Percentiles rank a stretch among this genome's conserved stretches.
Evolutionary conservation across 1,284 basidiomycete species (phyloP).

Genomic region (Erythrobasidium hasegawianum): DNA sequence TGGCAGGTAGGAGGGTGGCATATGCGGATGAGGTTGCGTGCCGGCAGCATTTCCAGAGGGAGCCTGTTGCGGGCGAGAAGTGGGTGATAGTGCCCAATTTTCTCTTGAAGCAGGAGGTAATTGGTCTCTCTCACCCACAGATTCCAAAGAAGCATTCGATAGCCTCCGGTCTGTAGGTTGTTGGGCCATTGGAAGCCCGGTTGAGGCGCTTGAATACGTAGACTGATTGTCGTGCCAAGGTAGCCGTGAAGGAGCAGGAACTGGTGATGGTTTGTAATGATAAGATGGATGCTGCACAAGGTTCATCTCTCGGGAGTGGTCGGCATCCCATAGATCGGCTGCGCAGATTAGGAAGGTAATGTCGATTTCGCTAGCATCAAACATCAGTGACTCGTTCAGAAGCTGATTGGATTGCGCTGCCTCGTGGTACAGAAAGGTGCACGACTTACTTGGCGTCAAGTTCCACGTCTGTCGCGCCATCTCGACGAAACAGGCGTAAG

Average conservation of each 20-base stretch:
- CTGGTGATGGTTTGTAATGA: constrained; percentile 8
- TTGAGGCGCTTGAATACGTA: not conserved
- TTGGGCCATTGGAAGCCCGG: not conserved
- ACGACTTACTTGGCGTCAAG: constrained; percentile 15
- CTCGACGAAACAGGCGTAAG: not conserved
- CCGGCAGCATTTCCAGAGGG: no score
- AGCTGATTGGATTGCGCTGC: not conserved
- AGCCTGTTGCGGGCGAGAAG: not conserved
- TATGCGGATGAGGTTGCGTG: no score
- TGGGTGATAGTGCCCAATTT: constrained; percentile 3
- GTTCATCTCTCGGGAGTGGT: constrained; percentile 29
- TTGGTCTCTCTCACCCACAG: constrained; percentile 6
- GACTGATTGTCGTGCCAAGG: not conserved
- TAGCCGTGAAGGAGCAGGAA: not conserved
- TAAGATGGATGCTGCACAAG: constrained; percentile 31
- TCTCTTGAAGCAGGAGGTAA: not conserved
- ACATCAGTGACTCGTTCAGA: not conserved
- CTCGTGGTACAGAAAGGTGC: not conserved
- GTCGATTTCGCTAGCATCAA: constrained; percentile 20
- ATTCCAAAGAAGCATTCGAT: not conserved
- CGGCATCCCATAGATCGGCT: constrained; percentile 35
- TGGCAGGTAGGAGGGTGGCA: no score
- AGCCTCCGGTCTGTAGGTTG: no score
- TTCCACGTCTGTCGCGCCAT: not conserved
- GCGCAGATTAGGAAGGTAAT: constrained; percentile 28